Conservation (phyloP, 306 rosid species). For the Pterocarpus macrocarpus region DNA sequence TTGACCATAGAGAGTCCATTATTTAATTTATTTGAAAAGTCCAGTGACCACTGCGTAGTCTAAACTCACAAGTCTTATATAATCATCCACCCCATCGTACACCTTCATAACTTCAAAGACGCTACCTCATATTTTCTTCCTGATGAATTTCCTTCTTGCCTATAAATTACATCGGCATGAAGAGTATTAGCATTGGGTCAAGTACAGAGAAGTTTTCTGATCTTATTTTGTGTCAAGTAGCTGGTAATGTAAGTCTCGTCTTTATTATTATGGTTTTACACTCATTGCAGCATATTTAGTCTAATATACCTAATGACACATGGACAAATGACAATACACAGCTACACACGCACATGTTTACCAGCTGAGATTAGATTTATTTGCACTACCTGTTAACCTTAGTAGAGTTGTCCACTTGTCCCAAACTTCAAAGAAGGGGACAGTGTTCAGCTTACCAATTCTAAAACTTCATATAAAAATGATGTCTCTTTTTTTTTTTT, state of each 20-base stretch:
- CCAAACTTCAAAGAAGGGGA: not conserved
- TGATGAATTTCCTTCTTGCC: not conserved
- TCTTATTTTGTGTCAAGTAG: not conserved
- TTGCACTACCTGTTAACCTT: not conserved
- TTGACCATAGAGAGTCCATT: constrained; percentile 3
- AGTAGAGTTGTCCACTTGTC: constrained; percentile 5
- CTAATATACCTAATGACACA: not conserved
- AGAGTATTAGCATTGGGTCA: not conserved
- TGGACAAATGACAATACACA: not conserved
- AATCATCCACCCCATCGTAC: not conserved
- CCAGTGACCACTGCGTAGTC: not conserved
- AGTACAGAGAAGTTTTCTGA: not conserved
- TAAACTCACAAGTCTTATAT: no score
- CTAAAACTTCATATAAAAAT: not conserved
- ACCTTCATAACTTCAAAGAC: constrained; percentile 3
- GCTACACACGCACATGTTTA: not conserved
- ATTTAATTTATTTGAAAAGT: not conserved
- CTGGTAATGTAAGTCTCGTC: constrained; percentile 15
- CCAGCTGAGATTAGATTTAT: not conserved
- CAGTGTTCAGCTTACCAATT: not conserved
- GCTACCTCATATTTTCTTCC: not conserved
- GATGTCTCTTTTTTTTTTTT: not conserved
- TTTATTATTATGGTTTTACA: not conserved
- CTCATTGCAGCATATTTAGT: not conserved
- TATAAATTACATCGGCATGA: not conserved